Conservation (phyloP, 192 early-diverging fungal species). For the Coemansia sp. region DNA sequence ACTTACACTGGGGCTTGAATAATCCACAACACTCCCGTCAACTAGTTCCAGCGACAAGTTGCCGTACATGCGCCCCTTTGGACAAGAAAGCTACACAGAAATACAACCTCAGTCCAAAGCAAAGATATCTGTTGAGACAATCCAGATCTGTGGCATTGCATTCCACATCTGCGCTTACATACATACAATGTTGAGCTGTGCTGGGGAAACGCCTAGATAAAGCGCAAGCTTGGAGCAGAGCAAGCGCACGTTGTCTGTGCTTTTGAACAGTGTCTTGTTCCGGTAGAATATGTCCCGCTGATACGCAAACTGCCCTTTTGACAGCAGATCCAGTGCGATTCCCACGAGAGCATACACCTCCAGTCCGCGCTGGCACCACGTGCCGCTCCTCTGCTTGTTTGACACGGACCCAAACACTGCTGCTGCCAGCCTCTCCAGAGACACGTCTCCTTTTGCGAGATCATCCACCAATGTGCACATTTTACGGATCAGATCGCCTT, state of each 20-base stretch:
- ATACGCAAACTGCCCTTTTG: conserved; percentile 33
- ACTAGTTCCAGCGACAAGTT: conserved; percentile 25
- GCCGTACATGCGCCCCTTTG: conserved; percentile 41
- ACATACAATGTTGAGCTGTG: conserved; percentile 38
- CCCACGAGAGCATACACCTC: conserved; percentile 24
- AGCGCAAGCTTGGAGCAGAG: conserved; percentile 32
- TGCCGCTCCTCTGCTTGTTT: not conserved
- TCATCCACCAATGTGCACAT: conserved; percentile 4
- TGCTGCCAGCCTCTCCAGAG: not conserved
- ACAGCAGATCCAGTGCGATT: conserved; percentile 19
- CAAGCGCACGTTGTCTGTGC: conserved; percentile 34
- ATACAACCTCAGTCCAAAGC: no score
- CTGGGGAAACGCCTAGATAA: conserved; percentile 19
- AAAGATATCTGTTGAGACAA: not conserved
- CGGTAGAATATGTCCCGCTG: conserved; percentile 49
- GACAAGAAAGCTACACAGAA: conserved; percentile 30
- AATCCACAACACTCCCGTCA: conserved; percentile 21
- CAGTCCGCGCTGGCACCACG: not conserved
- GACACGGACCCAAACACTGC: not conserved
- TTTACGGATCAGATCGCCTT: not conserved
- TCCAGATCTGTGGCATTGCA: not conserved
- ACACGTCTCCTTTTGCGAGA: not conserved
- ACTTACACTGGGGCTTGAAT: conserved; percentile 22
- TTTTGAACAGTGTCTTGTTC: conserved; percentile 26
- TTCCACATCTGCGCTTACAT: not conserved